Conservation (phyloP, 805 yeast genomes). For the Metschnikowia peoriensis region DNA sequence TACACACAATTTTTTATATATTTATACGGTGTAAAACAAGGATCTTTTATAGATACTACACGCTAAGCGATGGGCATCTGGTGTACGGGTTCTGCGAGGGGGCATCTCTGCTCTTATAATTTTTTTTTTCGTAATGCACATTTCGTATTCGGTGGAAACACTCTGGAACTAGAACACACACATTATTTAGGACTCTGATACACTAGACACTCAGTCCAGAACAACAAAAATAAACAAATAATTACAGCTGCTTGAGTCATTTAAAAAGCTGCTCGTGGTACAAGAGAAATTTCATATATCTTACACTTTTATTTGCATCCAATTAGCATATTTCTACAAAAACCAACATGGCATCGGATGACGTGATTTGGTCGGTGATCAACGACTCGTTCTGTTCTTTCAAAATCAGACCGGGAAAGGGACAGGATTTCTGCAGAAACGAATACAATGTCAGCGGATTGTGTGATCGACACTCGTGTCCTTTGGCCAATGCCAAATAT, state of each 20-base stretch:
- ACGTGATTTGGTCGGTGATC: constrained; percentile 96
- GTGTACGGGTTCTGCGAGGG: constrained; percentile 10
- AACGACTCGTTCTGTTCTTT: constrained; percentile 95
- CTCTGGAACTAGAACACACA: neutral
- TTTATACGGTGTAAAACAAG: too few relatives aligned
- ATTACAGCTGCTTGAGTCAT: neutral
- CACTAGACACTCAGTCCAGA: neutral
- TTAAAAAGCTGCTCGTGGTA: neutral
- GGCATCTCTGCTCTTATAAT: constrained; percentile 8
- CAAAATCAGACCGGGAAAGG: constrained; percentile 84
- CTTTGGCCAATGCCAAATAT: constrained; percentile 89
- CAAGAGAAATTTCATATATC: neutral
- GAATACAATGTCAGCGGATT: constrained; percentile 95
- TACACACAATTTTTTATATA: too few relatives aligned
- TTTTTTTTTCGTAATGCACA: neutral
- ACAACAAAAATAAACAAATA: neutral
- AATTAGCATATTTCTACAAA: neutral
- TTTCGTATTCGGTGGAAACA: neutral
- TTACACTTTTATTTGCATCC: neutral
- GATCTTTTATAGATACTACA: neutral
- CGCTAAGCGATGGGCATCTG: constrained; percentile 10
- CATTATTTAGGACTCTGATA: neutral
- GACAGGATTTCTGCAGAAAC: constrained; percentile 90
- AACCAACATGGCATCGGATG: constrained; percentile 50
- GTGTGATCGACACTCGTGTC: constrained; percentile 92